Evolutionary conservation across 2,329 filamentous ascomycete genomes (phyloP), one percentile per base, ranked within the genome.

Genomic region (Nannizziopsis arthrosporioides): DNA sequence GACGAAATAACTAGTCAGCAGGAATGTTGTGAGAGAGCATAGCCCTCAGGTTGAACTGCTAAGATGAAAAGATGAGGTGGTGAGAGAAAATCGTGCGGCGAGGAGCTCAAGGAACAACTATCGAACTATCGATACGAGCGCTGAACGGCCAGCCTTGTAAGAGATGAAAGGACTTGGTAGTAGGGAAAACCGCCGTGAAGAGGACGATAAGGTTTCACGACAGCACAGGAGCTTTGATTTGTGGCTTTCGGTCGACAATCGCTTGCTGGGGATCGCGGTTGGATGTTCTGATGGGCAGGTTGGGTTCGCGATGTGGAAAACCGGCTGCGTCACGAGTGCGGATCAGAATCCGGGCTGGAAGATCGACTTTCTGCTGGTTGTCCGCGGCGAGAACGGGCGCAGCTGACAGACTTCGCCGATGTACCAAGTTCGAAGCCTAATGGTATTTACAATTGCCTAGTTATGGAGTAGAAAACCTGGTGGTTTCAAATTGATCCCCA

Each of bases 121-220:
- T 34, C 36, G 7, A 31, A 27, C 15, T 17, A 9, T 36, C 5
- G 34, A n/a, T n/a, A n/a, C n/a, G n/a, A n/a, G n/a, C n/a, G n/a
- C n/a, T n/a, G 14, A 14, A 27, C 4, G 43, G 44, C 36, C 38
- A 42, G 45, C 45, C 45, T 47, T 47, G 38, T 42, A 17, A 35
- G 31, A 41, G 38, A 47, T 18, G 31, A 42, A 41, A 47, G 37
- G 11, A 36, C 14, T 36, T 39, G n/a, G 19, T 22, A 14, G 19
- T 38, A 22, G n/a, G 35, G 27, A 42, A n/a, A 15, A 17, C 17
- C 27, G 31, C 37, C 37, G 27, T 31, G 45, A 37, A 41, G 45
- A 42, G 34, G 22, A 7, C 22, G 22, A 27, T 47, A 35, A 47
- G 19, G 45, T 42, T 47, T 35, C 38, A 47, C 45, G 7, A 15